Evolutionary conservation across 805 yeast species (phyloP), one percentile per base, ranked within the genome.

Genomic region (Ogataea glucozyma): DNA sequence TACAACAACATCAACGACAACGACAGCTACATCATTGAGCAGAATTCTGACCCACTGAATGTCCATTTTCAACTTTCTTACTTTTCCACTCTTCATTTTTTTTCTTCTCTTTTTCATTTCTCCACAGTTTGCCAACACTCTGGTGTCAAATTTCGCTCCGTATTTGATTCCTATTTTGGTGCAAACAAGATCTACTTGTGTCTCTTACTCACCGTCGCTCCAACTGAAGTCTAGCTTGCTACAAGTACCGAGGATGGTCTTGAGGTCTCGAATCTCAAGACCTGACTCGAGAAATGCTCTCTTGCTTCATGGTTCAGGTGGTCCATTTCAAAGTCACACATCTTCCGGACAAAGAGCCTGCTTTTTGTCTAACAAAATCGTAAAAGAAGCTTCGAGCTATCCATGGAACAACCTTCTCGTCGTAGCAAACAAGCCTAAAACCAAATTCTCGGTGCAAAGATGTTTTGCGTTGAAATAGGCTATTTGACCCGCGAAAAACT

Each of bases 111-210:
- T 10, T n/a, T n/a, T n/a, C n/a, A n/a, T n/a, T n/a, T n/a, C n/a
- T n/a, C 22, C 4, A 6, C 60, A 68, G 88, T 82, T 86, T 85
- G 90, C 88, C 83, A 79, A 85, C 95, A 86, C 91, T 85, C 93
- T 84, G 93, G 89, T 80, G 83, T 83, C 78, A 72, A 72, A 76
- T 79, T 50, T 41, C 48, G 38, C 52, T 43, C 81, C 64, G 69
- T 83, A 79, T 75, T 75, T 75, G 78, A 82, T 77, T 82, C 90
- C 95, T 83, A 85, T 86, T 86, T 83, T 80, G 79, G 84, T 71
- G 89, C 89, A 83, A 87, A 84, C 95, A 70, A 87, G 88, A 85
- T 65, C 51, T 52, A 74, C 33, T 47, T 38, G 37, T 67, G 83
- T 78, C 73, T 64, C 64, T 70, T 85, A 84, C 91, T 85, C 91